A percentile compares a stretch with the other conserved stretches of the same genome.
Evolutionary conservation across 2,329 filamentous ascomycete species (phyloP).

Genomic region (Fusarium brevicatenulatum): DNA sequence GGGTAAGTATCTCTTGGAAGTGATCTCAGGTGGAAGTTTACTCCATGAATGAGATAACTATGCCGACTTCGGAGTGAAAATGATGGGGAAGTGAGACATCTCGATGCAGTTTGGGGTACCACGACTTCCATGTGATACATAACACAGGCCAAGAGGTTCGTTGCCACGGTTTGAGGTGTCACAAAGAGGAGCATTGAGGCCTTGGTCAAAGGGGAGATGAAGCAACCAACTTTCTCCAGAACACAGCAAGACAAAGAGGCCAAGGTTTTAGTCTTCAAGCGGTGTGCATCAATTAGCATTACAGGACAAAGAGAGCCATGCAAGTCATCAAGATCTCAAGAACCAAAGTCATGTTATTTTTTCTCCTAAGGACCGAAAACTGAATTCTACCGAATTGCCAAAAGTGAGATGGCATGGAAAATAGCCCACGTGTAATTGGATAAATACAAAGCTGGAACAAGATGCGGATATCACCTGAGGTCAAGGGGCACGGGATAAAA

Average conservation of each 20-base stretch:
- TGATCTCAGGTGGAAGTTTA: neutral
- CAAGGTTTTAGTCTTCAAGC: slow-evolving; percentile 19
- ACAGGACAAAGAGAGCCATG: slow-evolving; percentile 14
- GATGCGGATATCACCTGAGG: slow-evolving; percentile 32
- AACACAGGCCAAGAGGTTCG: slow-evolving; percentile 10
- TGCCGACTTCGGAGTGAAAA: slow-evolving; percentile 22
- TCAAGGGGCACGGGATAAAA: slow-evolving; percentile 16
- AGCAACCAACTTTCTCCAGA: neutral
- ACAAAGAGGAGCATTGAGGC: neutral
- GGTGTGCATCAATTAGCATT: slow-evolving; percentile 22
- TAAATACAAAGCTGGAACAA: slow-evolving; percentile 1
- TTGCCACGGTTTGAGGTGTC: slow-evolving; percentile 17
- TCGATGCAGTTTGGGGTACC: slow-evolving; percentile 13
- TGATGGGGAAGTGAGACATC: slow-evolving; percentile 28
- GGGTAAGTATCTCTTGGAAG: neutral
- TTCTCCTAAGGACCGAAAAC: neutral
- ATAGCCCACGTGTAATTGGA: slow-evolving; percentile 19
- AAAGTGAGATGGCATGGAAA: slow-evolving; percentile 23
- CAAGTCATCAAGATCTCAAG: neutral
- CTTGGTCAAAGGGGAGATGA: neutral
- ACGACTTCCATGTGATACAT: slow-evolving; percentile 13
- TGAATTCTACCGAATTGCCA: slow-evolving; percentile 4
- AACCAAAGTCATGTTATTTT: neutral
- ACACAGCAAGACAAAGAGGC: slow-evolving; percentile 20
- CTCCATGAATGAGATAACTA: neutral